A percentile compares a stretch with the other conserved stretches of the same genome.
These are phyloP conservation scores for Raffaelea ambrosiae DNA, from an alignment of 2,329 filamentous ascomycete genomes.

Conservation along the genomic window DNA sequence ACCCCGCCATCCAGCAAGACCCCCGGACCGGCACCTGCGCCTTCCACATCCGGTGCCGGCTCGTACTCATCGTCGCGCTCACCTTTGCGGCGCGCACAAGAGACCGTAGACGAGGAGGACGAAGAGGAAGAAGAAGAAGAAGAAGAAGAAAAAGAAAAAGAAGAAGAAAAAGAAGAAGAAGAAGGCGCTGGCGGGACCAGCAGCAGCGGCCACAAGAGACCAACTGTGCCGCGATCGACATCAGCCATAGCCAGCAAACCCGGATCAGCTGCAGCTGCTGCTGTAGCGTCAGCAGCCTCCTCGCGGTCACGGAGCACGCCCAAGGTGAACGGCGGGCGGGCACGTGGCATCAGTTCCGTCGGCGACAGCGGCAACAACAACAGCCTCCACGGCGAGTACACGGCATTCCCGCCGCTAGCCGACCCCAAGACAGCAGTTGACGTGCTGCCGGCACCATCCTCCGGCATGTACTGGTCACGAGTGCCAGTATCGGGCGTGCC, in stretches of 20 bases:
- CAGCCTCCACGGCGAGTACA: conserved; percentile 29
- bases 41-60: no score
- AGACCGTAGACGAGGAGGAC: not conserved
- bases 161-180: conserved; percentile 15
- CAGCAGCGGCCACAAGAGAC: conserved; percentile 23
- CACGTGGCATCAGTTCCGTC: conserved; percentile 9
- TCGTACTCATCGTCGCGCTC: not conserved
- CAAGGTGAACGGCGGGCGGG: not conserved
- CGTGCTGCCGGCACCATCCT: conserved; percentile 54
- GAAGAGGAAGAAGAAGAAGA: not conserved
- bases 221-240: conserved; percentile 41
- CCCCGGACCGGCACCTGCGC: not conserved
- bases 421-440: conserved; percentile 48
- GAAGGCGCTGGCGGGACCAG: conserved; percentile 7
- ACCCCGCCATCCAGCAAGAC: not conserved
- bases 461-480: conserved; percentile 65
- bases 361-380: conserved; percentile 15
- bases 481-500: conserved; percentile 55
- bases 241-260: conserved; percentile 38
- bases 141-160: conserved; percentile 8
- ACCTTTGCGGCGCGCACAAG: not conserved
- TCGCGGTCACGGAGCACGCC: no score
- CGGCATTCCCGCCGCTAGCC: conserved; percentile 47
- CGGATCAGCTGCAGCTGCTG: conserved; percentile 2
- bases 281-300: not conserved